phyloP scores from a whole-genome alignment of 106 monocot species.

The Platanthera guangdongensis region DNA sequence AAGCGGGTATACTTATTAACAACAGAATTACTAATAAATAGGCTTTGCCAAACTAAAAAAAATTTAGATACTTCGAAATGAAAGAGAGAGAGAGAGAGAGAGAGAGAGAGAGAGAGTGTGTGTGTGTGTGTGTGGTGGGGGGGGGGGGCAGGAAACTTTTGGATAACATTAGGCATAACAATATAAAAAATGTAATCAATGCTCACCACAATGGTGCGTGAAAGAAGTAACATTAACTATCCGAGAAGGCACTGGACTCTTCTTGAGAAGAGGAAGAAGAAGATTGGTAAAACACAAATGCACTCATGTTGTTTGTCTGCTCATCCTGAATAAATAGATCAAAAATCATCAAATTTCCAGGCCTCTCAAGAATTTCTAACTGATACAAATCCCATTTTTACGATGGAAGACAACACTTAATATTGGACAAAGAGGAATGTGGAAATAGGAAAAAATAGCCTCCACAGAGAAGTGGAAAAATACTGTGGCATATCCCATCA shows the following conservation, averaged over 20 bases:
- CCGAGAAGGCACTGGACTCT: slow-evolving; percentile 63
- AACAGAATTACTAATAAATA: too few relatives aligned
- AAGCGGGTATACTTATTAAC: too few relatives aligned
- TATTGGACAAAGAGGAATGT: neutral
- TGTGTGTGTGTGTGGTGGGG: too few relatives aligned
- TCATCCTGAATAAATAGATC: slow-evolving; percentile 54
- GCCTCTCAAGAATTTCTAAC: neutral
- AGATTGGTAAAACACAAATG: slow-evolving; percentile 66
- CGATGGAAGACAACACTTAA: neutral
- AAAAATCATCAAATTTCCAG: neutral
- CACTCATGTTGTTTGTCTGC: slow-evolving; percentile 71
- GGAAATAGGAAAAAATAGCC: neutral
- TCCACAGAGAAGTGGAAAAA: slow-evolving; percentile 6
- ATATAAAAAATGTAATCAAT: neutral
- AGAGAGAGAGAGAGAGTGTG: too few relatives aligned
- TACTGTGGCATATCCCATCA: slow-evolving; percentile 90
- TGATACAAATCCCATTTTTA: too few relatives aligned
- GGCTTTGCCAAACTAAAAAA: too few relatives aligned
- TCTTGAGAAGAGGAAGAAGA: slow-evolving; percentile 80
- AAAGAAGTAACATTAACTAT: slow-evolving; percentile 92
- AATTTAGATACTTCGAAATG: too few relatives aligned
- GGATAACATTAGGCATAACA: too few relatives aligned
- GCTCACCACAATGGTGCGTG: slow-evolving; percentile 85
- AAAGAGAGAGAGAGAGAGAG: too few relatives aligned
- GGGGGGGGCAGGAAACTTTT: too few relatives aligned